Conservation (phyloP, 2,329 filamentous ascomycete species). For the Colletotrichum acutatum region DNA sequence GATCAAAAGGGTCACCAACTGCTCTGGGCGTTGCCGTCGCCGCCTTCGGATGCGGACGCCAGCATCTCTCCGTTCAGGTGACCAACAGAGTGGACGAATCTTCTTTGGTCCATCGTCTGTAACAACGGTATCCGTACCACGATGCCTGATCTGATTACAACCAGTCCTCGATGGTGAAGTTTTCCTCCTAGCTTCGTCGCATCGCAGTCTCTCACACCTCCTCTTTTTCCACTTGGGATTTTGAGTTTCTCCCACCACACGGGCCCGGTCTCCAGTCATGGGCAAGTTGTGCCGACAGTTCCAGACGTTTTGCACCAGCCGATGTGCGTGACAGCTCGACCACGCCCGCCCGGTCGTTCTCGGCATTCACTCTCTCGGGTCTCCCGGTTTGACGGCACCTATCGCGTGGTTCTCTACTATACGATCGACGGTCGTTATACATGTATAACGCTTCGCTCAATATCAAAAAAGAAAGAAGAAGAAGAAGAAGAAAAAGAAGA, state of each 20-base stretch:
- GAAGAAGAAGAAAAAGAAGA: no score
- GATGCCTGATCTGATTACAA: neutral
- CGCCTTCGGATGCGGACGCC: slow-evolving; percentile 9
- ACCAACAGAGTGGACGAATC: neutral
- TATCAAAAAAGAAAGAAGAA: no score
- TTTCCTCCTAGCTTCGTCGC: neutral
- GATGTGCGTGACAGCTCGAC: slow-evolving; percentile 13
- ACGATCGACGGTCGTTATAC: slow-evolving; percentile 3
- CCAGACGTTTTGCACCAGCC: neutral
- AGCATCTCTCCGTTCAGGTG: neutral
- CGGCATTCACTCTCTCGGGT: slow-evolving; percentile 21
- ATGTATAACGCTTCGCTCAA: neutral
- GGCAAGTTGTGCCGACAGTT: slow-evolving; percentile 30
- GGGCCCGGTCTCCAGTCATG: slow-evolving; percentile 4
- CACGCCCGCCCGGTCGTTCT: slow-evolving; percentile 12
- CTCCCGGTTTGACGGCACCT: slow-evolving; percentile 14
- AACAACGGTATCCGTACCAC: neutral
- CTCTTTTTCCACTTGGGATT: neutral
- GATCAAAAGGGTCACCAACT: neutral
- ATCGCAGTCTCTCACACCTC: neutral
- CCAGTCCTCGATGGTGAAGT: neutral
- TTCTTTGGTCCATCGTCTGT: neutral
- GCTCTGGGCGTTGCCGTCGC: neutral
- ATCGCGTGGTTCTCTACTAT: neutral
- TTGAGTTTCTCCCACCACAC: slow-evolving; percentile 13